phyloP scores from a whole-genome alignment of 2,329 filamentous ascomycete genomes.

The Gnomoniopsis smithogilvyi region DNA sequence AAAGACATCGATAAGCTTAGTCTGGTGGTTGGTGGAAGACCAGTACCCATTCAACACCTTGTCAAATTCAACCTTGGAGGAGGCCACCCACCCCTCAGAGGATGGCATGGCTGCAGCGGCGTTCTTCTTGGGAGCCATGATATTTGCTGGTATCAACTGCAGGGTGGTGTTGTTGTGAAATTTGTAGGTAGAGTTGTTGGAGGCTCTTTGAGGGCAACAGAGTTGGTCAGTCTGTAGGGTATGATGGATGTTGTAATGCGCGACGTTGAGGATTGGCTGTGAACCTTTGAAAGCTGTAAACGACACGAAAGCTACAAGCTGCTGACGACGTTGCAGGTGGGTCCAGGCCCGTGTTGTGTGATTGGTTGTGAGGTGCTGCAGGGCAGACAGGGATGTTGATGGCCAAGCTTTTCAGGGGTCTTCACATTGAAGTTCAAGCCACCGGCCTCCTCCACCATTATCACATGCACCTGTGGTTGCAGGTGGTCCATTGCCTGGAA shows the following conservation, averaged over 20 bases:
- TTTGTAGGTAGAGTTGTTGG: neutral
- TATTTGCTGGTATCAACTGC: neutral
- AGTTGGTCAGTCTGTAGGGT: neutral
- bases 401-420: conserved; percentile 3
- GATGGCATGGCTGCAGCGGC: conserved; percentile 5
- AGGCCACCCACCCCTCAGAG: neutral
- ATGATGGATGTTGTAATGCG: neutral
- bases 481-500: too few species aligned
- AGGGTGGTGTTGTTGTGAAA: neutral
- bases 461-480: too few species aligned
- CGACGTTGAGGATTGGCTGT: neutral
- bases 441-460: neutral
- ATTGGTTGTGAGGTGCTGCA: conserved; percentile 4
- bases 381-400: neutral
- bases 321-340: conserved; percentile 2
- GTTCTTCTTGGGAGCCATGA: conserved; percentile 16
- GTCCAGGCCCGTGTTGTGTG: neutral
- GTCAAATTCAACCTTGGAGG: conserved; percentile 24
- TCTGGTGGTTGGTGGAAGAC: conserved; percentile 79
- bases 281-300: conserved; percentile 4
- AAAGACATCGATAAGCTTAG: conserved; percentile 88
- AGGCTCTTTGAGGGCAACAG: too few species aligned
- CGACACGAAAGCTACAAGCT: conserved; percentile 17
- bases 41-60: conserved; percentile 70
- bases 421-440: neutral